phyloP scores from a whole-genome alignment of 768 basidiomycete genomes.

The Zangia roseola region DNA sequence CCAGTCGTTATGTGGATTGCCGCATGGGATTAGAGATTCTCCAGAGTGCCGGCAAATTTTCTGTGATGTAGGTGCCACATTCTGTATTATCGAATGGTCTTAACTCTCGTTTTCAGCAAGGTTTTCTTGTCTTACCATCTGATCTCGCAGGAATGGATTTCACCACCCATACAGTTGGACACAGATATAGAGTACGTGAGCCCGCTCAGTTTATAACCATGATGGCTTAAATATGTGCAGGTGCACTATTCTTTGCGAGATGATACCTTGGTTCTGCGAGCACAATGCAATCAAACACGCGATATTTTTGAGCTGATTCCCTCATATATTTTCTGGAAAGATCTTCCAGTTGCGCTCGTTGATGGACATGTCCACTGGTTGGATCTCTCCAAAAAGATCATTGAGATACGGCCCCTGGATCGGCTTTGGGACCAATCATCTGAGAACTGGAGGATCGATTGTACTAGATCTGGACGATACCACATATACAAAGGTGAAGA shows the following conservation, averaged over 20 bases:
- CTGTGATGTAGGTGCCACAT: constrained; percentile 16
- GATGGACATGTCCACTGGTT: constrained; percentile 32
- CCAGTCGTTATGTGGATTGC: constrained; percentile 19
- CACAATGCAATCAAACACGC: background rate
- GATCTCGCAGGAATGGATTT: constrained; percentile 26
- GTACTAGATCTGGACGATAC: constrained; percentile 1
- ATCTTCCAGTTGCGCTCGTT: constrained; percentile 27
- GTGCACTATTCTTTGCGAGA: constrained; percentile 13
- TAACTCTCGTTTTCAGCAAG: constrained; percentile 4
- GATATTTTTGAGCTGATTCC: constrained; percentile 25
- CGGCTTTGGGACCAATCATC: constrained; percentile 23
- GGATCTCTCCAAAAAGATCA: constrained; percentile 15
- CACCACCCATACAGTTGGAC: too few relatives aligned
- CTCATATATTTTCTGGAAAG: too few relatives aligned
- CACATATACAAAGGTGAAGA: constrained; percentile 3
- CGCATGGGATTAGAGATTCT: constrained; percentile 6
- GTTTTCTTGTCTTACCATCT: constrained; percentile 15
- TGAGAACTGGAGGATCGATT: constrained; percentile 27
- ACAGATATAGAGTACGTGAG: too few relatives aligned
- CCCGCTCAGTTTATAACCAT: too few relatives aligned
- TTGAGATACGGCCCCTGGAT: constrained; percentile 31
- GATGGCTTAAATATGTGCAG: background rate
- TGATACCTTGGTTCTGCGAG: background rate
- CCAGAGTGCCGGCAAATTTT: constrained; percentile 19
- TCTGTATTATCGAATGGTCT: too few relatives aligned